Conservation (phyloP, 768 basidiomycete species). For the Naematelia encephala region DNA sequence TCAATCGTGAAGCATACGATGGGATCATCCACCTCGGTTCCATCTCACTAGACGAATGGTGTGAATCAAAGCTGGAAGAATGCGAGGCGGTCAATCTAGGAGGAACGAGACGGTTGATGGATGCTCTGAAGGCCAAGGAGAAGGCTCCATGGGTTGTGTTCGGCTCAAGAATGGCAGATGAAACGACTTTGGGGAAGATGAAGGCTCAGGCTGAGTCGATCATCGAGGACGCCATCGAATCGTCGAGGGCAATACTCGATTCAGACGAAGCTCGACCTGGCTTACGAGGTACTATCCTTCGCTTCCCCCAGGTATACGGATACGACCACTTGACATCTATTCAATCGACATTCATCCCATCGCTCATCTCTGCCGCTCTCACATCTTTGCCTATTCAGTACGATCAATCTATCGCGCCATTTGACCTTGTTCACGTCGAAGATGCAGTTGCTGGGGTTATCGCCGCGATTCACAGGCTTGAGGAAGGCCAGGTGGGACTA, state of each 20-base stretch:
- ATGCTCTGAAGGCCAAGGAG: conserved; percentile 6
- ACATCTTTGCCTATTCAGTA: conserved; percentile 45
- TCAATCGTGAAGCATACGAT: conserved; percentile 20
- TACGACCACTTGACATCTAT: conserved; percentile 19
- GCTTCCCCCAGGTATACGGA: conserved; percentile 47
- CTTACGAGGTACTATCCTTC: conserved; percentile 26
- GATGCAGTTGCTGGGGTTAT: conserved; percentile 44
- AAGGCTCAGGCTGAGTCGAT: conserved; percentile 34
- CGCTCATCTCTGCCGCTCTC: conserved; percentile 38
- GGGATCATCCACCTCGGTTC: conserved; percentile 45
- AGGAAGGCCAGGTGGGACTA: neutral
- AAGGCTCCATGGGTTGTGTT: conserved; percentile 44
- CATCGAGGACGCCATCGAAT: conserved; percentile 15
- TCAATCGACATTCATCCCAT: conserved; percentile 38
- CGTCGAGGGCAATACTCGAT: neutral
- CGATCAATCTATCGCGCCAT: conserved; percentile 26
- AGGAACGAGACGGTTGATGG: conserved; percentile 53
- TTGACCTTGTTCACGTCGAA: conserved; percentile 42
- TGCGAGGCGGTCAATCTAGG: conserved; percentile 53
- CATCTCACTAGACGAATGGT: conserved; percentile 36
- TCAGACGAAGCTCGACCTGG: neutral
- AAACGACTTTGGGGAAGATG: conserved; percentile 40
- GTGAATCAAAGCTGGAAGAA: conserved; percentile 28
- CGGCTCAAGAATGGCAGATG: conserved; percentile 33
- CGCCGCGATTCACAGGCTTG: conserved; percentile 17